These are phyloP conservation scores for Peribolospora baueri DNA, from an alignment of 768 basidiomycete species.

Conservation along the genomic window DNA sequence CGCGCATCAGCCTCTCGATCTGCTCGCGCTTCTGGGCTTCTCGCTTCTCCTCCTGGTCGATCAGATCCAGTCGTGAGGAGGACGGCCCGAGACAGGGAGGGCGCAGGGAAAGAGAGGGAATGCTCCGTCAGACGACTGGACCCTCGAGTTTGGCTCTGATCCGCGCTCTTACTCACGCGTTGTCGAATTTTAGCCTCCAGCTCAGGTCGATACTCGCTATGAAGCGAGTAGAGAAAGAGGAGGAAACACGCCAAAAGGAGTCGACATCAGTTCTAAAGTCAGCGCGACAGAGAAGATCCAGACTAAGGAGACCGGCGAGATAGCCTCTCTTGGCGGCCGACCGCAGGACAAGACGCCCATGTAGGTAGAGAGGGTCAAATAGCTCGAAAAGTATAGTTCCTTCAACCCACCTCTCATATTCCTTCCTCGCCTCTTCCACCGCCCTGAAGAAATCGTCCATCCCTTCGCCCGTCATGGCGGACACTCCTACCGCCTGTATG, in stretches of 20 bases:
- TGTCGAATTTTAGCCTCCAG: slow-evolving; percentile 35
- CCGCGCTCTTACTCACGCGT: slow-evolving; percentile 9
- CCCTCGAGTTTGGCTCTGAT: too few species aligned
- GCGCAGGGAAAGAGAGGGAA: background rate
- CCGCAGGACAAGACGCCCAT: background rate
- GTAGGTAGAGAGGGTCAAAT: background rate
- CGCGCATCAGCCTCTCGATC: slow-evolving; percentile 49
- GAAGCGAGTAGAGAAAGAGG: background rate
- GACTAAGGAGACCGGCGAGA: background rate
- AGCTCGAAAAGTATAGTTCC: background rate
- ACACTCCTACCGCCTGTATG: slow-evolving; percentile 70
- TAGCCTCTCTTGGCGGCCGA: background rate
- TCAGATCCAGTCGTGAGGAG: slow-evolving; percentile 19
- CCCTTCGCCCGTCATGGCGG: slow-evolving; percentile 84
- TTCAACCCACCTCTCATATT: slow-evolving; percentile 55
- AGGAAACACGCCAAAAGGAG: background rate
- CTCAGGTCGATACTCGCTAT: slow-evolving; percentile 77
- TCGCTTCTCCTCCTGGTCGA: slow-evolving; percentile 35
- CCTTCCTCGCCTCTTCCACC: slow-evolving; percentile 60
- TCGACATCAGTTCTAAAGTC: background rate
- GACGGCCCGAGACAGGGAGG: background rate
- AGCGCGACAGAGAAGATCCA: background rate
- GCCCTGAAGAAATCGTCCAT: slow-evolving; percentile 76
- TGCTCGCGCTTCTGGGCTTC: slow-evolving; percentile 48
- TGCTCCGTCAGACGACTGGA: background rate